Percentiles rank a stretch among this genome's conserved stretches.
phyloP scores from a whole-genome alignment of 2,329 filamentous ascomycete species.

The Gyromitra esculenta region DNA sequence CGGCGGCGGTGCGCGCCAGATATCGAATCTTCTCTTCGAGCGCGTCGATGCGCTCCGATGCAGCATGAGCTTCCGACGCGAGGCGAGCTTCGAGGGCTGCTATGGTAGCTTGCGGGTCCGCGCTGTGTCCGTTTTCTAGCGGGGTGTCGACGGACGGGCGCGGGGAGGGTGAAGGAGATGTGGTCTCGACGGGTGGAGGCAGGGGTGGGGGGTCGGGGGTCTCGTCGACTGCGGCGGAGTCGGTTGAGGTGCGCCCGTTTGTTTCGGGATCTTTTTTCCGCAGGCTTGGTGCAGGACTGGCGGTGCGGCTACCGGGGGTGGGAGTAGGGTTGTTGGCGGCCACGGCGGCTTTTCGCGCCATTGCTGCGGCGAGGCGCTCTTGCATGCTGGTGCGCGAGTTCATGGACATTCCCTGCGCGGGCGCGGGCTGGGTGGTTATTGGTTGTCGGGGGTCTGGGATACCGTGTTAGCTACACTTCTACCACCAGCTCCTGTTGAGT shows the following conservation, averaged over 20 bases:
- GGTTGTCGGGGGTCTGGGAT: slow-evolving; percentile 20
- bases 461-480: background rate
- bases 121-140: slow-evolving; percentile 7
- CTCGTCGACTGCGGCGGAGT: slow-evolving; percentile 52
- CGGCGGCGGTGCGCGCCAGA: slow-evolving; percentile 79
- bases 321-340: slow-evolving; percentile 61
- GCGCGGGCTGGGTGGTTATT: slow-evolving; percentile 12
- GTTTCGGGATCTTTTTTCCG: slow-evolving; percentile 55
- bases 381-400: slow-evolving; percentile 66
- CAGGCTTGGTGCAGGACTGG: slow-evolving; percentile 58
- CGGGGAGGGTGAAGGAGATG: slow-evolving; percentile 56
- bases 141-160: slow-evolving; percentile 38
- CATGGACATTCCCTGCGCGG: background rate
- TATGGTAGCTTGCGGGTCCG: slow-evolving; percentile 62
- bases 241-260: slow-evolving; percentile 50
- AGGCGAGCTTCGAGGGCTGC: slow-evolving; percentile 68
- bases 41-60: slow-evolving; percentile 90
- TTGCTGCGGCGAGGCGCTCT: slow-evolving; percentile 85
- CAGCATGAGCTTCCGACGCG: slow-evolving; percentile 82
- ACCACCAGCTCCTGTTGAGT: background rate
- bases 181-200: too few relatives aligned
- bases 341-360: slow-evolving; percentile 74
- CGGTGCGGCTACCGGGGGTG: slow-evolving; percentile 60
- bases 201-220: slow-evolving; percentile 46
- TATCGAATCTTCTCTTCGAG: slow-evolving; percentile 91